Evolutionary conservation across 768 basidiomycete genomes (phyloP).

Genomic region (Daedaleopsis sinensis): DNA sequence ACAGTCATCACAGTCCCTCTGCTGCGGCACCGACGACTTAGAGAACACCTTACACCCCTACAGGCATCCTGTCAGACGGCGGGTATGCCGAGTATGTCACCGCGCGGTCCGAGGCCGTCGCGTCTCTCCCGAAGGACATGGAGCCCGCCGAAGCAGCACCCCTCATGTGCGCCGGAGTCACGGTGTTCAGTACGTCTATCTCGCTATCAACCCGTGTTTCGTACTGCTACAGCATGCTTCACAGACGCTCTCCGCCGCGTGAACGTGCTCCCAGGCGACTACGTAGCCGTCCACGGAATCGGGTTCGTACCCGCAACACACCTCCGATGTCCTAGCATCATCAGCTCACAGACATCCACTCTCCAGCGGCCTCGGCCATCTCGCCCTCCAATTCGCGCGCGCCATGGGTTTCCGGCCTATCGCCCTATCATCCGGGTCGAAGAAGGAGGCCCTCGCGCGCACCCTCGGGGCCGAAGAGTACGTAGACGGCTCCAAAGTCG

Average conservation of each 20-base stretch:
- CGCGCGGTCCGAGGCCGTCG: constrained; percentile 27
- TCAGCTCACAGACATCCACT: neutral
- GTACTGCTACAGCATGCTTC: neutral
- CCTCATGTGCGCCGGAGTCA: constrained; percentile 41
- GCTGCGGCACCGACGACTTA: neutral
- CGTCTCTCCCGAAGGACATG: constrained; percentile 26
- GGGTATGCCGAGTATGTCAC: constrained; percentile 34
- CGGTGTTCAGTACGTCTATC: constrained; percentile 34
- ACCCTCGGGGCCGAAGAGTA: constrained; percentile 42
- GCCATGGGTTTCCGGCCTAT: constrained; percentile 40
- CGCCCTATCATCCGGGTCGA: constrained; percentile 35
- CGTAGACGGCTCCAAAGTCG: constrained; percentile 34
- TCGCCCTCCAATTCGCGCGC: constrained; percentile 36
- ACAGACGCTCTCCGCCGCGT: constrained; percentile 33
- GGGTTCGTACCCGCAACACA: constrained; percentile 20
- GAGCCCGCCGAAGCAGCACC: constrained; percentile 33
- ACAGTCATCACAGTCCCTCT: neutral
- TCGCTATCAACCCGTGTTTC: too few species aligned
- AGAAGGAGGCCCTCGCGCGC: constrained; percentile 37
- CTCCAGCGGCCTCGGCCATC: constrained; percentile 35
- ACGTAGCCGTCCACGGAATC: constrained; percentile 44
- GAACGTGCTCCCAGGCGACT: constrained; percentile 33
- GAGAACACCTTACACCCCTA: neutral
- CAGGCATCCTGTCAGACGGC: constrained; percentile 31
- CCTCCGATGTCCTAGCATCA: neutral